These are phyloP conservation scores for Onygenales sp. DNA, from an alignment of 2,329 filamentous ascomycete species.

Conservation along the genomic window DNA sequence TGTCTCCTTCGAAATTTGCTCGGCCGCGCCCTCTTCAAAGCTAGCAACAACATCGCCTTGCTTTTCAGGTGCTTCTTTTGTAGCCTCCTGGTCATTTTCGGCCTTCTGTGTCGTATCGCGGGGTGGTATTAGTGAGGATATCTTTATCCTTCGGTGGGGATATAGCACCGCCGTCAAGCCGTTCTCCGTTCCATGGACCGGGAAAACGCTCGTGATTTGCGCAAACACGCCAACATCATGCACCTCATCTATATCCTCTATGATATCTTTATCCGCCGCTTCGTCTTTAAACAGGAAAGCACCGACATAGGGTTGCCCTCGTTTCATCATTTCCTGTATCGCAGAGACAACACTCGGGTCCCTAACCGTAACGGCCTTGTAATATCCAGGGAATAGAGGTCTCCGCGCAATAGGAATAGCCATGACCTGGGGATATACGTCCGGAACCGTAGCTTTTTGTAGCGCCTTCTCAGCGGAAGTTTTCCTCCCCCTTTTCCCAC, in stretches of 20 bases:
- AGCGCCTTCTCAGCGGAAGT: slow-evolving; percentile 60
- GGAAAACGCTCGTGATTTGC: slow-evolving; percentile 93
- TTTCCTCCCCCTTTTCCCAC: slow-evolving; percentile 52
- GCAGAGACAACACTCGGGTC: slow-evolving; percentile 85
- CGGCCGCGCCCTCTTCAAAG: slow-evolving; percentile 74
- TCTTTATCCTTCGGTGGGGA: slow-evolving; percentile 85
- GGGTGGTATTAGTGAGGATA: slow-evolving; percentile 74
- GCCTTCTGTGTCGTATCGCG: slow-evolving; percentile 24
- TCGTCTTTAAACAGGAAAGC: slow-evolving; percentile 97
- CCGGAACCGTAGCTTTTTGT: slow-evolving; percentile 80
- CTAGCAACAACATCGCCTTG: slow-evolving; percentile 93
- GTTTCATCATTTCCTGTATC: slow-evolving; percentile 92
- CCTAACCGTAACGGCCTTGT: slow-evolving; percentile 95
- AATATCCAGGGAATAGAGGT: slow-evolving; percentile 93
- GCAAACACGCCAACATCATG: slow-evolving; percentile 96
- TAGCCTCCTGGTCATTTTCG: slow-evolving; percentile 23
- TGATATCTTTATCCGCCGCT: slow-evolving; percentile 84
- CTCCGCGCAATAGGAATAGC: slow-evolving; percentile 91
- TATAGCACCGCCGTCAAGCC: slow-evolving; percentile 90
- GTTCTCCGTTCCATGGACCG: slow-evolving; percentile 69
- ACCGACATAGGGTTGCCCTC: slow-evolving; percentile 93
- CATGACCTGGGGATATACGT: slow-evolving; percentile 95
- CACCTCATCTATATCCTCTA: slow-evolving; percentile 81
- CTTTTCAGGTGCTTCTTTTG: slow-evolving; percentile 50
- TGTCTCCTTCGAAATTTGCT: slow-evolving; percentile 46